Base-by-base conservation (phyloP, 495 filamentous ascomycete genomes). In the Gamarada debralockiae region DNA sequence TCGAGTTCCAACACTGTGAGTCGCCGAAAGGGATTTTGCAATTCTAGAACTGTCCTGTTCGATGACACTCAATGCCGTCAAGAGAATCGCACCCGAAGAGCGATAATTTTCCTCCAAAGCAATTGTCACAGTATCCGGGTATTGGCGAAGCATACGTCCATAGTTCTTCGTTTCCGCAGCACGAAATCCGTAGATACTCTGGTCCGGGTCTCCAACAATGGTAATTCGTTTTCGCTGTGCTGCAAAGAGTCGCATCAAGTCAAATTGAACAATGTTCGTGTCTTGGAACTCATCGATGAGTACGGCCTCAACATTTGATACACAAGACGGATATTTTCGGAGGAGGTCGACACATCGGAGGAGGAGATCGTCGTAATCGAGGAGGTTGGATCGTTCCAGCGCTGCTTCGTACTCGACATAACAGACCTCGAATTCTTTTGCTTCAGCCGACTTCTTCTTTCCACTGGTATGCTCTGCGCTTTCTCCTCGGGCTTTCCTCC, bases 241-340 rank as follows among this genome's bases (percentile, higher is more conserved):
- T 14, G 93, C 90, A 59, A 99, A 86, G 4, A 95, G 78, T 44
- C 82, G 85, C 92, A 97, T 97, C 41, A 99, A 69, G 46, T 97
- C 90, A 59, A 95, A 99, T 67, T 99, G 95, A 6, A 96, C 84
- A 15, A 86, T 73, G 57, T 99, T 99, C 1, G 95, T 99, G 64
- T 99, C 95, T 65, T 99, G 95, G 56, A 96, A 99, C 61, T 99
- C 95, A 61, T 99, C 95, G 56, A 99, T 93, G 37, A 99, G 72
- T 1, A 99, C 90, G 0, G 89, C 84, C 64, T 97, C 84, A 15
- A 99, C 82, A 64, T 95, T 96, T 3, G 84, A 84, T 2, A 96
- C 92, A 61, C 91, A 97, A n/a, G 83, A 72, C 1, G 90, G 92
- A 54, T 87, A 79, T 44, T 78, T 70, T 41, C 79, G 77, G 14